Conservation (phyloP, 768 basidiomycete genomes). For the Pholiota conissans region DNA sequence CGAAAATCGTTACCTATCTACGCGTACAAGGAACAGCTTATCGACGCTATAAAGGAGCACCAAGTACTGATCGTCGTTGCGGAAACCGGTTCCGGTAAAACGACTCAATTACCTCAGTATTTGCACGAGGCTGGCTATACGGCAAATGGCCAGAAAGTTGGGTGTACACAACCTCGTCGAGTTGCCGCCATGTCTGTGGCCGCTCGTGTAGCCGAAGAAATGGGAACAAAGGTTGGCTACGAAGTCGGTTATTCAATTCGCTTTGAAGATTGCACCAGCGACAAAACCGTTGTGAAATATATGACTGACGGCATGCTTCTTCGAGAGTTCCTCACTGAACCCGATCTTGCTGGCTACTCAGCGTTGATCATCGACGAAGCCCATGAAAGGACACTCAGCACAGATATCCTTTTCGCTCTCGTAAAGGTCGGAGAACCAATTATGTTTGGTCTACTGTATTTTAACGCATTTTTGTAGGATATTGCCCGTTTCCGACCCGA, state of each 20-base stretch:
- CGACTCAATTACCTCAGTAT: constrained; percentile 97
- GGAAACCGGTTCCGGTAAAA: constrained; percentile 98
- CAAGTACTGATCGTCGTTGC: constrained; percentile 98
- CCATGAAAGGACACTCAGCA: constrained; percentile 95
- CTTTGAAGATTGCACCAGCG: constrained; percentile 99
- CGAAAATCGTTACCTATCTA: constrained; percentile 94
- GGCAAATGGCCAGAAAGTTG: constrained; percentile 81
- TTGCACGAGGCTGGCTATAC: constrained; percentile 98
- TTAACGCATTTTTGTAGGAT: constrained; percentile 55
- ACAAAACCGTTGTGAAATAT: constrained; percentile 98
- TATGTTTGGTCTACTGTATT: constrained; percentile 10
- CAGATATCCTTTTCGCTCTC: constrained; percentile 97
- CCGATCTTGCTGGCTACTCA: constrained; percentile 92
- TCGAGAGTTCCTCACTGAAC: constrained; percentile 96
- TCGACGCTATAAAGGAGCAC: constrained; percentile 86
- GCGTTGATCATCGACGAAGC: constrained; percentile 98
- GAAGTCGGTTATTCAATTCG: constrained; percentile 99
- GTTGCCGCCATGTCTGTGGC: constrained; percentile 99
- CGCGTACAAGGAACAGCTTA: constrained; percentile 81
- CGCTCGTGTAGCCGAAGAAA: constrained; percentile 98
- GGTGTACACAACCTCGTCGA: constrained; percentile 97
- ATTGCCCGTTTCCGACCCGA: constrained; percentile 97
- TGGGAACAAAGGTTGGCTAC: constrained; percentile 95
- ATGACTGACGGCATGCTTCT: constrained; percentile 99
- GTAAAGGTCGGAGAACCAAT: constrained; percentile 77